Percentiles rank a stretch among this genome's conserved stretches.
These are phyloP conservation scores for Beauveria varroae DNA, from an alignment of 2,329 filamentous ascomycete genomes.

Conservation along the genomic window DNA sequence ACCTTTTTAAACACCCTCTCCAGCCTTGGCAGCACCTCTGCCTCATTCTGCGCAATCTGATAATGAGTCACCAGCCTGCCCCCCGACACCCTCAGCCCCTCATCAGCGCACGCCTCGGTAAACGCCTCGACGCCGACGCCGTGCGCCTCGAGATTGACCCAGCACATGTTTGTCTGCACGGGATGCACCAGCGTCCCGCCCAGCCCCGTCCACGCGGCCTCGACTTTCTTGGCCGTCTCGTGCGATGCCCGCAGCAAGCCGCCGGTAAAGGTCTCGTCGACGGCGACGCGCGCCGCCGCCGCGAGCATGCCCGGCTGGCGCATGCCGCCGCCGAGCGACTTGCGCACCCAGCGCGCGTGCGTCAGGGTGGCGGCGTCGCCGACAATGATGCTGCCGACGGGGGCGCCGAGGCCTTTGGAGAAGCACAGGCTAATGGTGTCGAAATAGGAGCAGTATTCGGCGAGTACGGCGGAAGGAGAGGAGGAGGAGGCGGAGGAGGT, in stretches of 20 bases:
- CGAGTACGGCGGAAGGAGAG: slow-evolving; percentile 40
- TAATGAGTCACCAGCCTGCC: slow-evolving; percentile 42
- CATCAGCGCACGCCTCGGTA: slow-evolving; percentile 30
- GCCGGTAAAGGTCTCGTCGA: slow-evolving; percentile 43
- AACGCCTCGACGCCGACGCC: slow-evolving; percentile 36
- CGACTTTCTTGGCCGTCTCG: slow-evolving; percentile 53
- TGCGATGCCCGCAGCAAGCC: slow-evolving; percentile 56
- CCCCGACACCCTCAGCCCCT: slow-evolving; percentile 34
- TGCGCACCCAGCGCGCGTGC: slow-evolving; percentile 44
- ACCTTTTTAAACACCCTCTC: slow-evolving; percentile 44
- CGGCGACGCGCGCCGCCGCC: slow-evolving; percentile 61
- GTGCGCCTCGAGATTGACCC: slow-evolving; percentile 63
- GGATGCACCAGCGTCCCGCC: slow-evolving; percentile 63
- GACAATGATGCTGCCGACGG: slow-evolving; percentile 69
- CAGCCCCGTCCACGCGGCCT: slow-evolving; percentile 60
- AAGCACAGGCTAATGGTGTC: slow-evolving; percentile 75
- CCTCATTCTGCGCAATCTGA: slow-evolving; percentile 54
- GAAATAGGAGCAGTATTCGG: slow-evolving; percentile 60
- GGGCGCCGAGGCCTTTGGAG: slow-evolving; percentile 75
- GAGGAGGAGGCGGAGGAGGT: slow-evolving; percentile 35
- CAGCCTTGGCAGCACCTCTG: slow-evolving; percentile 51
- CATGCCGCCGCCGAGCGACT: slow-evolving; percentile 68
- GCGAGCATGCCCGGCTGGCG: slow-evolving; percentile 67
- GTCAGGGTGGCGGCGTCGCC: slow-evolving; percentile 32
- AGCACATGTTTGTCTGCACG: slow-evolving; percentile 88